Evolutionary conservation across 1,284 basidiomycete genomes (phyloP).

Genomic region (Bondarzewia mesenterica): DNA sequence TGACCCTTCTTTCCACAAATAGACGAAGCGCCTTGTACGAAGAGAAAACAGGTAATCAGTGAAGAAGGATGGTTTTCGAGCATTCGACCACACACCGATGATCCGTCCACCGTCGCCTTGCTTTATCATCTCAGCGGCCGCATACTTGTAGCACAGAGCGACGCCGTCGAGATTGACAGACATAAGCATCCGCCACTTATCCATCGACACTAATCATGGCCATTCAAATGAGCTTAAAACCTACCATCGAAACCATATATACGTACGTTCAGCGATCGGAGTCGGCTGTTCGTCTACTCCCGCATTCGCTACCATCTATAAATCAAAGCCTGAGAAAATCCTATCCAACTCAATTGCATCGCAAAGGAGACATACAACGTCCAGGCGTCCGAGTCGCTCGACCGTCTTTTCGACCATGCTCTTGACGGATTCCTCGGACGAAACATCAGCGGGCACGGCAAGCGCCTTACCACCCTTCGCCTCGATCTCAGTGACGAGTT

Average conservation of each 20-base stretch:
- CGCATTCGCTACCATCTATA: slow-evolving; percentile 25
- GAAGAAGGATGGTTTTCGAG: not conserved
- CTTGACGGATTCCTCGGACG: slow-evolving; percentile 22
- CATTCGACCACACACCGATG: not conserved
- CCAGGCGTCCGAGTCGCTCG: slow-evolving; percentile 24
- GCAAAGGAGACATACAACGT: slow-evolving; percentile 23
- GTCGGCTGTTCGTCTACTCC: slow-evolving; percentile 14
- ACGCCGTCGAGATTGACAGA: not conserved
- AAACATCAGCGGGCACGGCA: not conserved
- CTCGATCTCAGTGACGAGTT: not conserved
- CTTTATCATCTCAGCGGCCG: slow-evolving; percentile 5
- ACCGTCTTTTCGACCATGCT: slow-evolving; percentile 24
- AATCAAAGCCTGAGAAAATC: not conserved
- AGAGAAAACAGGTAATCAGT: not conserved
- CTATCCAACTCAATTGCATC: not conserved
- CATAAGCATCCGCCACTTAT: not conserved
- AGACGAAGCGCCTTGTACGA: slow-evolving; percentile 3
- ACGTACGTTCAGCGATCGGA: slow-evolving; percentile 11
- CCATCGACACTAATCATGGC: not conserved
- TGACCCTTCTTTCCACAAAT: not conserved
- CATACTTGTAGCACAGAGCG: slow-evolving; percentile 8
- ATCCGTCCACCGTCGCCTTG: slow-evolving; percentile 5
- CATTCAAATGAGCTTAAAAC: too few relatives aligned
- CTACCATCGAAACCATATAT: not conserved
- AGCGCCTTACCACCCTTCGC: not conserved